Percentiles rank a stretch among this genome's conserved stretches.
phyloP scores from a whole-genome alignment of 352 stramenopile genomes.

The Phytophthora crassamura region DNA sequence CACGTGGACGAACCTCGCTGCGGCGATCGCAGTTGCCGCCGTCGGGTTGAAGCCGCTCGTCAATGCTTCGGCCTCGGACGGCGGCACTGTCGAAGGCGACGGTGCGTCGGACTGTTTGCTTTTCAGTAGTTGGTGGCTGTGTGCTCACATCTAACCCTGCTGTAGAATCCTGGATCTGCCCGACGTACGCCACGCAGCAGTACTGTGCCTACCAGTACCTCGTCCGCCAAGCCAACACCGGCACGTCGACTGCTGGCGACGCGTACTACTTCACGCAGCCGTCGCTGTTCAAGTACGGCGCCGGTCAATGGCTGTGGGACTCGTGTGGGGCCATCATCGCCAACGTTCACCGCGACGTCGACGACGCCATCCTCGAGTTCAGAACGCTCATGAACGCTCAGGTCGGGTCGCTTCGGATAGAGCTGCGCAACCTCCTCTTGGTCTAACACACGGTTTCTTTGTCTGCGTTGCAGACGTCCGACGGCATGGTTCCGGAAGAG shows the following conservation, averaged over 20 bases:
- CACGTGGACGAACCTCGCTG: constrained; percentile 2
- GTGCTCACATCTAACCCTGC: neutral
- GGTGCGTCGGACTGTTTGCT: constrained; percentile 9
- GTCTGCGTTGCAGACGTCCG: constrained; percentile 1
- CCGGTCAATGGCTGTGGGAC: constrained; percentile 29
- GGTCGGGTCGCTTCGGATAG: neutral
- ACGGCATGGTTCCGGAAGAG: constrained; percentile 31
- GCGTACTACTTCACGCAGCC: constrained; percentile 33
- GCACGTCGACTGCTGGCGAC: constrained; percentile 19
- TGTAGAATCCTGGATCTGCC: constrained; percentile 23
- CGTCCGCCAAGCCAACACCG: constrained; percentile 25
- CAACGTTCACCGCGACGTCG: constrained; percentile 28
- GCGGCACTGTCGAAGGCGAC: constrained; percentile 21
- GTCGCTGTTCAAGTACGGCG: constrained; percentile 29
- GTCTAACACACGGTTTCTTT: neutral
- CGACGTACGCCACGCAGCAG: constrained; percentile 28
- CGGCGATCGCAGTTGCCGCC: neutral
- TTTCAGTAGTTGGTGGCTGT: neutral
- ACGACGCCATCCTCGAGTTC: constrained; percentile 29
- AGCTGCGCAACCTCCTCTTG: too few relatives aligned
- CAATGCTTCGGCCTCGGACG: constrained; percentile 5
- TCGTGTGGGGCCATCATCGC: constrained; percentile 31
- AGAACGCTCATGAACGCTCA: constrained; percentile 27
- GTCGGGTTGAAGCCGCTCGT: neutral
- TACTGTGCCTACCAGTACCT: constrained; percentile 30